Evolutionary conservation across 208 protist species (phyloP).

Genomic region (Trypanosoma caninum): DNA sequence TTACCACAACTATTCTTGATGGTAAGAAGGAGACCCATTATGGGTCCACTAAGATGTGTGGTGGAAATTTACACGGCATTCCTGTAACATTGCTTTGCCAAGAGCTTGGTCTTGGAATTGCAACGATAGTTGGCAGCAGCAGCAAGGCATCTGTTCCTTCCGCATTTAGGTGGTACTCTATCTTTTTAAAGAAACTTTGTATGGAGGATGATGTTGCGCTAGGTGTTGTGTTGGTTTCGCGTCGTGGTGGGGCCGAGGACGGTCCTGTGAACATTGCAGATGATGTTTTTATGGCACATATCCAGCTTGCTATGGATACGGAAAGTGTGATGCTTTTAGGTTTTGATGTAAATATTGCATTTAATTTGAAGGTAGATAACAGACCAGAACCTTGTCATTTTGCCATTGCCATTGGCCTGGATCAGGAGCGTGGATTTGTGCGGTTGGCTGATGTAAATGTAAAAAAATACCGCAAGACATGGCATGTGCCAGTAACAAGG

Average conservation of each 20-base stretch:
- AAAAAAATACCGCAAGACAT: slow-evolving; percentile 88
- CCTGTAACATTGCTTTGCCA: slow-evolving; percentile 83
- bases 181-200: slow-evolving; percentile 77
- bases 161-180: slow-evolving; percentile 72
- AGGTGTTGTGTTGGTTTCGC: slow-evolving; percentile 55
- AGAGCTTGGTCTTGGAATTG: slow-evolving; percentile 74
- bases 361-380: slow-evolving; percentile 73
- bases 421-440: slow-evolving; percentile 64
- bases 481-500: slow-evolving; percentile 67
- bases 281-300: slow-evolving; percentile 72
- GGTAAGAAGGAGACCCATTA: slow-evolving; percentile 57
- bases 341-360: slow-evolving; percentile 83
- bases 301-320: slow-evolving; percentile 54
- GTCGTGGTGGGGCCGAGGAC: slow-evolving; percentile 77
- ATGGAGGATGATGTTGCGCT: slow-evolving; percentile 61
- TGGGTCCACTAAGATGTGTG: slow-evolving; percentile 52
- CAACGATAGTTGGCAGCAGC: slow-evolving; percentile 70
- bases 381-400: slow-evolving; percentile 72
- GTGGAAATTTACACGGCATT: slow-evolving; percentile 79
- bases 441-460: slow-evolving; percentile 87
- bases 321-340: slow-evolving; percentile 85
- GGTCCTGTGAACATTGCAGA: slow-evolving; percentile 80
- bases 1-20: slow-evolving; percentile 62
- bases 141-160: slow-evolving; percentile 49
- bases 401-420: slow-evolving; percentile 84